phyloP scores from a whole-genome alignment of 306 rosid species.

The Delonix regia region DNA sequence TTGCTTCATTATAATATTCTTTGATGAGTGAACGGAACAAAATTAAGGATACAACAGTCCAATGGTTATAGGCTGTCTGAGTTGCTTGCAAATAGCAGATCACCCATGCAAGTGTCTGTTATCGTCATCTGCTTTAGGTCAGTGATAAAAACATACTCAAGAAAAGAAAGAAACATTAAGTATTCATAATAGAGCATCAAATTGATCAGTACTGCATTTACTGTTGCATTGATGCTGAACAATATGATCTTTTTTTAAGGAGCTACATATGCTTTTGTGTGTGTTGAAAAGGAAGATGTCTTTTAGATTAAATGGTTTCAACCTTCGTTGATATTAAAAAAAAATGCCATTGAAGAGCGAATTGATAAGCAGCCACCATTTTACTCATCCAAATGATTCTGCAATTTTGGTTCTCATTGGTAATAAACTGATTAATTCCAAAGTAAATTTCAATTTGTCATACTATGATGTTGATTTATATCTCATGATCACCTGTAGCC shows the following conservation, averaged over 20 bases:
- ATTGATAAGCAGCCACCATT: not conserved
- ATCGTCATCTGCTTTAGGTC: constrained; percentile 7
- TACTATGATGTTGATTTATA: not conserved
- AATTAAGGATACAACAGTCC: not conserved
- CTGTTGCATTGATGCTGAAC: constrained; percentile 15
- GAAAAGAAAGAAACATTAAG: constrained; percentile 15
- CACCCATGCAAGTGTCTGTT: not conserved
- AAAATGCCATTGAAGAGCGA: not conserved
- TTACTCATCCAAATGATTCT: not conserved
- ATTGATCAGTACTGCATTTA: constrained; percentile 11
- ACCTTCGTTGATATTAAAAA: not conserved
- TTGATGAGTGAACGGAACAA: not conserved
- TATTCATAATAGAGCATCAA: constrained; percentile 16
- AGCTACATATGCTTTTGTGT: not conserved
- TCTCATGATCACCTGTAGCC: not conserved
- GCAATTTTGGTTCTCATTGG: not conserved
- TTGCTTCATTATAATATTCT: constrained; percentile 4
- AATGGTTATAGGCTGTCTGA: not conserved
- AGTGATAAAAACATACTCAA: not conserved
- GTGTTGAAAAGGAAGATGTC: not conserved
- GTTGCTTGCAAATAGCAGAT: constrained; percentile 3
- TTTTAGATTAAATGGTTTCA: not conserved
- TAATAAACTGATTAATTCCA: not conserved
- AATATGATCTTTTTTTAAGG: not conserved
- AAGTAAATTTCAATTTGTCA: not conserved